These are phyloP conservation scores for Colletotrichum ledebouriae DNA, from an alignment of 2,329 filamentous ascomycete genomes.

Conservation along the genomic window DNA sequence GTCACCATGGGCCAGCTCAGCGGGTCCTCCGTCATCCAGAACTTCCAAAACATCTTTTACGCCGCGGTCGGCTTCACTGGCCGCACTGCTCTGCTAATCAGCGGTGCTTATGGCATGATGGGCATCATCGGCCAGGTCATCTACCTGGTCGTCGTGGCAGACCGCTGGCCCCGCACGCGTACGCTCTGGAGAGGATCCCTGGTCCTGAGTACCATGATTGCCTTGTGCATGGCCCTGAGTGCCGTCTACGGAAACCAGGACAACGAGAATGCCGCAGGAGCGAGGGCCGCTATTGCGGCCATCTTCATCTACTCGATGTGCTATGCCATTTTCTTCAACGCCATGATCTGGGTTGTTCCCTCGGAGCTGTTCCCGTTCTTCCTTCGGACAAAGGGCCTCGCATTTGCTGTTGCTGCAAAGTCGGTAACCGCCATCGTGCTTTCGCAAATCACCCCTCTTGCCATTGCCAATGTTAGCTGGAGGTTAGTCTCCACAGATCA, in stretches of 20 bases:
- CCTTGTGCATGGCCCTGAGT: constrained; percentile 45
- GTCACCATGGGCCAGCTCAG: constrained; percentile 52
- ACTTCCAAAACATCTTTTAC: constrained; percentile 55
- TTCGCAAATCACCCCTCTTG: constrained; percentile 52
- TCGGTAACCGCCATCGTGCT: constrained; percentile 49
- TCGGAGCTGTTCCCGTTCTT: constrained; percentile 50
- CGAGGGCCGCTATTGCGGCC: constrained; percentile 52
- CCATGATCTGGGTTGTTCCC: constrained; percentile 51
- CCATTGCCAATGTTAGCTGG: constrained; percentile 53
- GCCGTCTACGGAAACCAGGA: constrained; percentile 41
- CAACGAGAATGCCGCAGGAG: constrained; percentile 45
- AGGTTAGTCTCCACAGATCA: constrained; percentile 43
- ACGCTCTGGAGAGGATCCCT: constrained; percentile 36
- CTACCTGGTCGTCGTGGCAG: constrained; percentile 50
- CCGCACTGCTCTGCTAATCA: constrained; percentile 50
- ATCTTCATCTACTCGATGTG: constrained; percentile 54
- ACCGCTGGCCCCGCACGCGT: constrained; percentile 49
- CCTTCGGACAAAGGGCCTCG: constrained; percentile 48
- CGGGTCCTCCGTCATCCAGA: constrained; percentile 53
- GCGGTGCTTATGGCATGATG: constrained; percentile 54
- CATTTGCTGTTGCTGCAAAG: constrained; percentile 50
- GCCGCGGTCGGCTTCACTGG: constrained; percentile 51
- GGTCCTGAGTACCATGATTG: constrained; percentile 35
- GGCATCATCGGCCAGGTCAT: constrained; percentile 52
- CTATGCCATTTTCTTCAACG: constrained; percentile 56